phyloP scores from a whole-genome alignment of 352 stramenopile species.

The Phytophthora cactorum region DNA sequence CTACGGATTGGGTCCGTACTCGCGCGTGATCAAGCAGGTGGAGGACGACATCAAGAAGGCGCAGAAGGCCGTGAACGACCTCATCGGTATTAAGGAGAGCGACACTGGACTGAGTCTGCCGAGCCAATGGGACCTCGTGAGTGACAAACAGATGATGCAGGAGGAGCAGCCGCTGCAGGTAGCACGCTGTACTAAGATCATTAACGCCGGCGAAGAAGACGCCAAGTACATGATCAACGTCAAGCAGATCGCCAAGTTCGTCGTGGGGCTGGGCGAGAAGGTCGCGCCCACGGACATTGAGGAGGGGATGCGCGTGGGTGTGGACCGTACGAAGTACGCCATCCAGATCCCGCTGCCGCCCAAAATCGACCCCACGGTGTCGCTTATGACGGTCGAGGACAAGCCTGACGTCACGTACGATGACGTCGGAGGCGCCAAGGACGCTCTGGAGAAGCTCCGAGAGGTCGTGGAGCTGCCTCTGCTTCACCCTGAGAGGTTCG shows the following conservation, averaged over 20 bases:
- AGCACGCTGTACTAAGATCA: conserved; percentile 96
- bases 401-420: conserved; percentile 99
- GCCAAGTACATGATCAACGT: conserved; percentile 99
- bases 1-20: conserved; percentile 98
- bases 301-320: conserved; percentile 99
- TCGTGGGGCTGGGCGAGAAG: conserved; percentile 98
- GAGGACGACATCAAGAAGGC: conserved; percentile 99
- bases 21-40: conserved; percentile 95
- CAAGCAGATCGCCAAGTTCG: conserved; percentile 99
- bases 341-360: conserved; percentile 98
- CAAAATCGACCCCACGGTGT: conserved; percentile 99
- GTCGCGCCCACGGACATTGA: conserved; percentile 99
- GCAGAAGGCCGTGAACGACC: conserved; percentile 92
- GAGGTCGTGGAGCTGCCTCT: conserved; percentile 99
- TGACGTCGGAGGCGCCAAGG: conserved; percentile 98
- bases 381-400: conserved; percentile 97
- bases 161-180: conserved; percentile 98
- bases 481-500: conserved; percentile 98
- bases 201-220: conserved; percentile 94
- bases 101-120: conserved; percentile 98
- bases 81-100: conserved; percentile 98
- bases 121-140: conserved; percentile 99
- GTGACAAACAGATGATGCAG: conserved; percentile 99
- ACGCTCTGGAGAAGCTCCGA: conserved; percentile 98
- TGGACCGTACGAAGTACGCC: conserved; percentile 97